phyloP scores from a whole-genome alignment of 2,329 filamentous ascomycete species.

The Fusarium nurragi region DNA sequence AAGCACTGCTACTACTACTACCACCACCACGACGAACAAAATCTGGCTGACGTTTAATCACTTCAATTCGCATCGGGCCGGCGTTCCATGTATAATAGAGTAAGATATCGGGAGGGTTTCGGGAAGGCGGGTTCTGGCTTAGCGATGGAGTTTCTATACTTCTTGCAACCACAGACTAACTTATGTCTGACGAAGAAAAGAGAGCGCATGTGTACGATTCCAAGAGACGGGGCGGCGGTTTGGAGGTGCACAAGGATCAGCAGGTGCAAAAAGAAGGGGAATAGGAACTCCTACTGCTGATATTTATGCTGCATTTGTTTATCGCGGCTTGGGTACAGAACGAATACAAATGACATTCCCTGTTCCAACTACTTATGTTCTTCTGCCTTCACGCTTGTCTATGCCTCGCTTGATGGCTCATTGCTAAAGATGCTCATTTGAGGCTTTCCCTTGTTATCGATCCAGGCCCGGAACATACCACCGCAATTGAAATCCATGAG shows the following conservation, averaged over 20 bases:
- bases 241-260: conserved; percentile 4
- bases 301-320: conserved; percentile 23
- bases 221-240: conserved; percentile 6
- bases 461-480: conserved; percentile 87
- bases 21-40: conserved; percentile 32
- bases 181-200: conserved; percentile 31
- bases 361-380: conserved; percentile 15
- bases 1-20: conserved; percentile 5
- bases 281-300: conserved; percentile 19
- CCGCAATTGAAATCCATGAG: conserved; percentile 85
- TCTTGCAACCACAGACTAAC: conserved; percentile 27
- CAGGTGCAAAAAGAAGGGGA: conserved; percentile 16
- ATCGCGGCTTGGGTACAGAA: conserved; percentile 32
- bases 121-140: conserved; percentile 38
- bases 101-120: conserved; percentile 25
- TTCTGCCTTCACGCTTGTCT: neutral
- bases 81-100: conserved; percentile 50
- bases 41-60: conserved; percentile 35
- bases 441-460: conserved; percentile 68
- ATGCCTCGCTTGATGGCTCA: conserved; percentile 38
- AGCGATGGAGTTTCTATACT: conserved; percentile 38
- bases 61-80: conserved; percentile 46
- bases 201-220: conserved; percentile 32
- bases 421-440: conserved; percentile 59
- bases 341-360: conserved; percentile 42